Percentiles rank a stretch among this genome's conserved stretches.
These are phyloP conservation scores for Kwoniella bestiolae DNA, from an alignment of 768 basidiomycete species.

Conservation along the genomic window DNA sequence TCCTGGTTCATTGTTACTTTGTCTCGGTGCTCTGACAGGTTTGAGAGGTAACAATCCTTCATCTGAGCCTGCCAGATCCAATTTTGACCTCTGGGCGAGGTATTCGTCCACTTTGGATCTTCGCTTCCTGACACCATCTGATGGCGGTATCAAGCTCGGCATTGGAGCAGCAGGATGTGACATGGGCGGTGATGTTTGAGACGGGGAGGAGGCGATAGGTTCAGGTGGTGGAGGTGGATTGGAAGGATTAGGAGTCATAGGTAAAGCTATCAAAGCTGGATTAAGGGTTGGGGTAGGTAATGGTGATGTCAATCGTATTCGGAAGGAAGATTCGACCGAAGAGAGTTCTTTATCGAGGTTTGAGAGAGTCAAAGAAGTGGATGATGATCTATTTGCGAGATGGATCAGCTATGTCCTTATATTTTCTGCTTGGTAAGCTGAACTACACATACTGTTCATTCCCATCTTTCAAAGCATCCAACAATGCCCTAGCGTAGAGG, in stretches of 20 bases:
- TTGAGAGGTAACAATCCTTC: slow-evolving; percentile 38
- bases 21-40: not conserved
- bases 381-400: slow-evolving; percentile 21
- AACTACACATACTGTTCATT: slow-evolving; percentile 25
- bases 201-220: not conserved
- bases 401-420: not conserved
- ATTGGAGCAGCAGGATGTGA: too few relatives aligned
- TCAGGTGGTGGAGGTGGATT: slow-evolving; percentile 1
- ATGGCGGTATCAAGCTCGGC: not conserved
- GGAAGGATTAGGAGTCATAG: slow-evolving; percentile 15
- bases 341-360: slow-evolving; percentile 4
- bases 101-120: slow-evolving; percentile 30
- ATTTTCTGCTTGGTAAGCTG: not conserved
- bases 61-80: slow-evolving; percentile 37
- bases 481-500: slow-evolving; percentile 33
- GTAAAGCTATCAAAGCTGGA: slow-evolving; percentile 22
- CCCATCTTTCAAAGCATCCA: slow-evolving; percentile 28
- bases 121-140: slow-evolving; percentile 5
- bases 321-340: slow-evolving; percentile 7
- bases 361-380: slow-evolving; percentile 1
- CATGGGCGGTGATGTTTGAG: not conserved
- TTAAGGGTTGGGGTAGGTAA: slow-evolving; percentile 18
- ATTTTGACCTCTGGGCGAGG: slow-evolving; percentile 28
- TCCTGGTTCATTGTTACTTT: not conserved
- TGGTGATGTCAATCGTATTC: slow-evolving; percentile 8